Conservation (phyloP, 192 early-diverging fungal genomes). For the Coemansia sp. region DNA sequence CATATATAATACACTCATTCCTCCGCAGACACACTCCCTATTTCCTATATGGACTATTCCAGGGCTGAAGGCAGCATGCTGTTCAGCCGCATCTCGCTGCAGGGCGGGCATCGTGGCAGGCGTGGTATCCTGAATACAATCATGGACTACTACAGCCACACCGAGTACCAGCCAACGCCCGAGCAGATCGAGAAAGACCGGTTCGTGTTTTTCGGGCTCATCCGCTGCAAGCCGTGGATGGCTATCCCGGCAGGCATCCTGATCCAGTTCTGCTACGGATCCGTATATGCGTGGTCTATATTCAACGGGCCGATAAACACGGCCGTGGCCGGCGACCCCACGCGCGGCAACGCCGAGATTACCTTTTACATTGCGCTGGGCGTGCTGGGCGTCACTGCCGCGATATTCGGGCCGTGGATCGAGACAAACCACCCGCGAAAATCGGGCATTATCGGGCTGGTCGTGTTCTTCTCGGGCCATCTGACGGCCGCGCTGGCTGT, state of each 20-base stretch:
- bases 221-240: conserved; percentile 58
- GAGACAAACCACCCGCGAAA: conserved; percentile 58
- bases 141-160: conserved; percentile 47
- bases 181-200: conserved; percentile 37
- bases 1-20: not conserved
- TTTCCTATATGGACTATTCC: conserved; percentile 2
- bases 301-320: conserved; percentile 62
- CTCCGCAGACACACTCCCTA: not conserved
- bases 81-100: conserved; percentile 37
- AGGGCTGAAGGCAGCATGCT: conserved; percentile 32
- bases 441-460: conserved; percentile 49
- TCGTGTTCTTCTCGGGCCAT: conserved; percentile 56
- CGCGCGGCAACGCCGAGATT: conserved; percentile 50
- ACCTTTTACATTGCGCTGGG: conserved; percentile 65
- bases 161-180: conserved; percentile 32
- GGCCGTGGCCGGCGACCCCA: conserved; percentile 30
- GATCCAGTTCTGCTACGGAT: conserved; percentile 64
- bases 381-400: conserved; percentile 56
- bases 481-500: conserved; percentile 58
- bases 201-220: conserved; percentile 46
- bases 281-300: conserved; percentile 66
- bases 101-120: conserved; percentile 13
- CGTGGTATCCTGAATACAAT: conserved; percentile 18
- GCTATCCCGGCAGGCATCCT: conserved; percentile 58
- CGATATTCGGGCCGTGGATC: conserved; percentile 60